phyloP scores from a whole-genome alignment of 805 yeast species.

The Metschnikowia shivogae region DNA sequence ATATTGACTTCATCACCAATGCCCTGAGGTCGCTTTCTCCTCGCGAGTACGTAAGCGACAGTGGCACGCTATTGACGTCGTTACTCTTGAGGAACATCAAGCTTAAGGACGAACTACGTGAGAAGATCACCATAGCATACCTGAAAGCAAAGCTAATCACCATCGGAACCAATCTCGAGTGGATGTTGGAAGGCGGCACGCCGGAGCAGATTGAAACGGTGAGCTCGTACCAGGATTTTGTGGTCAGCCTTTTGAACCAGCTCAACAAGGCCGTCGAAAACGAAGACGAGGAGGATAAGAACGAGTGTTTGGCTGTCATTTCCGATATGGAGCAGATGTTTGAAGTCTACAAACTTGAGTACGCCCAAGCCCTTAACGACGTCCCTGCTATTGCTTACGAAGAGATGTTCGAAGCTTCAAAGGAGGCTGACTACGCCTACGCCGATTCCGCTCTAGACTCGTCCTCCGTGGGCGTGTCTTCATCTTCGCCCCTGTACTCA shows the following conservation, averaged over 20 bases:
- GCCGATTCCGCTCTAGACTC: constrained; percentile 28
- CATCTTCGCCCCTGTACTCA: constrained; percentile 18
- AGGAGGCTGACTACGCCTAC: constrained; percentile 15
- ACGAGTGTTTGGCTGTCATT: constrained; percentile 64
- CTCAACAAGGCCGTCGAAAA: constrained; percentile 49
- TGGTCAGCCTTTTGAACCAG: constrained; percentile 54
- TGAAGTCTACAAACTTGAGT: constrained; percentile 45
- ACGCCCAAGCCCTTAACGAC: constrained; percentile 19
- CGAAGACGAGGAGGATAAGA: constrained; percentile 53
- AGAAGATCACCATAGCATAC: constrained; percentile 53
- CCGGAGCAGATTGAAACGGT: constrained; percentile 28
- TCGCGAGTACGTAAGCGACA: constrained; percentile 48
- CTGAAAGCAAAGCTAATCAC: constrained; percentile 61
- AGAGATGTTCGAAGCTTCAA: not conserved
- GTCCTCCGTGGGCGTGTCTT: constrained; percentile 20
- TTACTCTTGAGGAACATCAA: constrained; percentile 43
- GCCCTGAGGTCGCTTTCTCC: constrained; percentile 41
- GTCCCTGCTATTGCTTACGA: not conserved
- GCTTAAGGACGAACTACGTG: constrained; percentile 48
- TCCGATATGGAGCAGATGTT: constrained; percentile 73
- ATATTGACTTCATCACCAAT: constrained; percentile 44
- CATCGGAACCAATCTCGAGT: constrained; percentile 60
- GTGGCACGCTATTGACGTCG: constrained; percentile 47
- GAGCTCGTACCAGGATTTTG: constrained; percentile 52
- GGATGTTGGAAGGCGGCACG: constrained; percentile 40